Evolutionary conservation across 2,329 filamentous ascomycete genomes (phyloP).

Genomic region (Paracoccidioides brasiliensis): DNA sequence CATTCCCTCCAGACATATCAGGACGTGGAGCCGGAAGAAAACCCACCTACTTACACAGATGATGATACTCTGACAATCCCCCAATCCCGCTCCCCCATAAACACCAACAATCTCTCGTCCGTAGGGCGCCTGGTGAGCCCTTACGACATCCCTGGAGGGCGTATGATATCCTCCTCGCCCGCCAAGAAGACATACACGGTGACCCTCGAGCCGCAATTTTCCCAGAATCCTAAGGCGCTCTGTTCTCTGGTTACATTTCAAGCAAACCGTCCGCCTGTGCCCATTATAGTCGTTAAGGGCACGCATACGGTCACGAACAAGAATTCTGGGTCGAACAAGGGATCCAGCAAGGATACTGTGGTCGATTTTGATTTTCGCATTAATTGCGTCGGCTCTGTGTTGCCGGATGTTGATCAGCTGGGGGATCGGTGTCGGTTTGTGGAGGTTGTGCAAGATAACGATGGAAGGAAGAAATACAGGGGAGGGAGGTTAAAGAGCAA

Average conservation of each 20-base stretch:
- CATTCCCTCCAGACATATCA: conserved; percentile 6
- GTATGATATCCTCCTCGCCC: conserved; percentile 2
- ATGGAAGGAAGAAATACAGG: conserved; percentile 16
- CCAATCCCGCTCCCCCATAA: not conserved
- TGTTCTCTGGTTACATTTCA: conserved; percentile 34
- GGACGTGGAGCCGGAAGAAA: conserved; percentile 2
- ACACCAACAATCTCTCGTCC: not conserved
- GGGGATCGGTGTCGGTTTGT: conserved; percentile 1
- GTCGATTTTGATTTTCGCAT: conserved; percentile 21
- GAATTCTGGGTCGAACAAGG: conserved; percentile 8
- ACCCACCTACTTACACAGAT: conserved; percentile 9
- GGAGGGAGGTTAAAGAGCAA: conserved; percentile 15
- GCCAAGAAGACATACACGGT: conserved; percentile 8
- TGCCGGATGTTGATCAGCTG: conserved; percentile 6
- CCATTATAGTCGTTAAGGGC: conserved; percentile 41
- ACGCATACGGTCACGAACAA: conserved; percentile 36
- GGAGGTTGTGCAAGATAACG: conserved; percentile 14
- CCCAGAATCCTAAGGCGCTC: conserved; percentile 33
- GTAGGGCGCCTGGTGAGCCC: not conserved
- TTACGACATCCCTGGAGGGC: conserved; percentile 4
- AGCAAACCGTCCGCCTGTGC: conserved; percentile 40
- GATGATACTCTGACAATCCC: not conserved
- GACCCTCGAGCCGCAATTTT: conserved; percentile 33
- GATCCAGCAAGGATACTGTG: conserved; percentile 11
- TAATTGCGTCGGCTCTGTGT: conserved; percentile 13